A percentile compares a stretch with the other conserved stretches of the same genome.
These are phyloP conservation scores for Trapa bicornis DNA, from an alignment of 345 rosid genomes.

Conservation along the genomic window DNA sequence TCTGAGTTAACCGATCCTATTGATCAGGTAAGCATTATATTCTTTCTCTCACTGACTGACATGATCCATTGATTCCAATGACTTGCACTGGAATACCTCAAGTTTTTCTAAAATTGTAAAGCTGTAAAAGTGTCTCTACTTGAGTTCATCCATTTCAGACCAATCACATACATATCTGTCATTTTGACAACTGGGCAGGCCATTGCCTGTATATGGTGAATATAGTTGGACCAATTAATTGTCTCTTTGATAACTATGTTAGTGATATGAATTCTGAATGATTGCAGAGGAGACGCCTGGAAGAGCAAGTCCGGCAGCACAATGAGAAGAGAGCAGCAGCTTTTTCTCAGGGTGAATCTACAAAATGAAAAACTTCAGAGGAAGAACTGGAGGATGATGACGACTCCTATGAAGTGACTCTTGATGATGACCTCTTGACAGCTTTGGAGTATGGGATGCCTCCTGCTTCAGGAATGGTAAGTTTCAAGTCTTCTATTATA, in stretches of 20 bases:
- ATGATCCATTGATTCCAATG: neutral
- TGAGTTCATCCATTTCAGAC: neutral
- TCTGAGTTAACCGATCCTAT: slow-evolving; percentile 87
- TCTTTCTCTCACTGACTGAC: neutral
- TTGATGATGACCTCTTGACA: slow-evolving; percentile 90
- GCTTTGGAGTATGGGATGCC: slow-evolving; percentile 98
- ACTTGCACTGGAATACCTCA: neutral
- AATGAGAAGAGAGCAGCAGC: slow-evolving; percentile 55
- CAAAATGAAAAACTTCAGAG: slow-evolving; percentile 21
- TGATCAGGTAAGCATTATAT: slow-evolving; percentile 53
- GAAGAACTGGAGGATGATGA: no score
- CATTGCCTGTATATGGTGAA: neutral
- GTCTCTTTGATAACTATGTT: neutral
- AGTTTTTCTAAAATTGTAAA: neutral
- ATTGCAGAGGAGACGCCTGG: slow-evolving; percentile 66
- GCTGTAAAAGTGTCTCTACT: neutral
- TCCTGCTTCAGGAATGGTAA: slow-evolving; percentile 97
- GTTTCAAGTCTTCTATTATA: neutral
- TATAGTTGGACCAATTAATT: neutral
- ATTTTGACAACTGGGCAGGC: neutral
- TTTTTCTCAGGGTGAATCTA: slow-evolving; percentile 15
- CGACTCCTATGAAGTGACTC: slow-evolving; percentile 67
- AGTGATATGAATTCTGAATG: neutral
- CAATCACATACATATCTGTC: neutral
- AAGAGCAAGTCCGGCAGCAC: slow-evolving; percentile 91